Evolutionary conservation across 805 yeast species (phyloP).

Genomic region (Myxozyma mucilagina): DNA sequence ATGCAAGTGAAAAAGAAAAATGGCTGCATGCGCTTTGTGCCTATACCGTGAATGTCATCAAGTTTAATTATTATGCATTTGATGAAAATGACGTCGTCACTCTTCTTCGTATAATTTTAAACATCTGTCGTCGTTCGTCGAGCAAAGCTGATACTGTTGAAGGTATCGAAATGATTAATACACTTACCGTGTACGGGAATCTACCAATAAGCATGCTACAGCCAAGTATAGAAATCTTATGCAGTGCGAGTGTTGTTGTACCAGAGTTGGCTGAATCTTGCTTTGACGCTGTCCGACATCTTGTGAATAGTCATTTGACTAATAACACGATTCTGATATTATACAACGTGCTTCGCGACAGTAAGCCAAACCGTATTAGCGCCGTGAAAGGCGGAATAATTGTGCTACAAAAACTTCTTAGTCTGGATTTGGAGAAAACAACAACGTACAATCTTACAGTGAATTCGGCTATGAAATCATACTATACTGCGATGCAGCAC

Average conservation of each 20-base stretch:
- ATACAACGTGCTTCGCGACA: slow-evolving; percentile 39
- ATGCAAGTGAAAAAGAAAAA: slow-evolving; percentile 24
- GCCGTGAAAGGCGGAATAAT: slow-evolving; percentile 44
- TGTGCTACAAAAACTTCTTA: slow-evolving; percentile 37
- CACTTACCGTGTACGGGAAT: slow-evolving; percentile 49
- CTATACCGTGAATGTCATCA: slow-evolving; percentile 47
- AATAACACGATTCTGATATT: slow-evolving; percentile 40
- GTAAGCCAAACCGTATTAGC: slow-evolving; percentile 33
- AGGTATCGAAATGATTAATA: slow-evolving; percentile 47
- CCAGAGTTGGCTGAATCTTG: slow-evolving; percentile 42
- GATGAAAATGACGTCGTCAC: slow-evolving; percentile 45
- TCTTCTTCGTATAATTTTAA: slow-evolving; percentile 42
- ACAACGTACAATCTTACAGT: slow-evolving; percentile 38
- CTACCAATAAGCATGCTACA: slow-evolving; percentile 48
- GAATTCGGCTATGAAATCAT: slow-evolving; percentile 41
- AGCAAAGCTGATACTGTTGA: slow-evolving; percentile 43
- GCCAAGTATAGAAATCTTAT: slow-evolving; percentile 47
- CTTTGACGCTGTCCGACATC: slow-evolving; percentile 45
- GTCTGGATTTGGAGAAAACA: slow-evolving; percentile 36
- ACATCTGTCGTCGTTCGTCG: slow-evolving; percentile 46
- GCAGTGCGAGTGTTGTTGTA: slow-evolving; percentile 47
- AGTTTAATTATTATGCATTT: slow-evolving; percentile 50
- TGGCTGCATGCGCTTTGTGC: slow-evolving; percentile 37
- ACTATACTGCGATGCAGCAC: slow-evolving; percentile 37
- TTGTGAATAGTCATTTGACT: slow-evolving; percentile 46